phyloP scores from a whole-genome alignment of 1,284 basidiomycete species.

The Puccinia sorghi region DNA sequence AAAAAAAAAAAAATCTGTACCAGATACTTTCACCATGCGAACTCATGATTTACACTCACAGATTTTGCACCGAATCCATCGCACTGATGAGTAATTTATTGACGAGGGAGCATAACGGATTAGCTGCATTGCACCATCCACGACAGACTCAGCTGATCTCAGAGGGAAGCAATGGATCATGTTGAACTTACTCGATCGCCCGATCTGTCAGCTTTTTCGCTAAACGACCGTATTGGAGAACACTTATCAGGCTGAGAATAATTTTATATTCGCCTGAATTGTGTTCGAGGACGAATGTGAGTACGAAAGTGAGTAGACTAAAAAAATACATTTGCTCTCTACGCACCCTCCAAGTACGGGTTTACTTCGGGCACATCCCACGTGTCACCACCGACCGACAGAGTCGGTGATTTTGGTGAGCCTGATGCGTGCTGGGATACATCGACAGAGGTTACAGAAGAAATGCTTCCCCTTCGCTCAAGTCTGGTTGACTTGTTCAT shows the following conservation, averaged over 20 bases:
- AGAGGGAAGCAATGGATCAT: slow-evolving; percentile 65
- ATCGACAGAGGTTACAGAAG: slow-evolving; percentile 55
- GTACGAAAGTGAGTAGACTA: background rate
- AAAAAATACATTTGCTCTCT: slow-evolving; percentile 1
- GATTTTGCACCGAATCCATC: slow-evolving; percentile 50
- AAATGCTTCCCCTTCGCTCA: slow-evolving; percentile 61
- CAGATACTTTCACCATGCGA: background rate
- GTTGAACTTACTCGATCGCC: slow-evolving; percentile 74
- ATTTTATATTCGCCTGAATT: slow-evolving; percentile 87
- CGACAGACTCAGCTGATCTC: background rate
- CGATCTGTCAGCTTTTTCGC: slow-evolving; percentile 91
- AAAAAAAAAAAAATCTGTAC: background rate
- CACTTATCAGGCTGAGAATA: slow-evolving; percentile 88
- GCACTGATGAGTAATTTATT: slow-evolving; percentile 31
- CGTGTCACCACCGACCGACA: slow-evolving; percentile 39
- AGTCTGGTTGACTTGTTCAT: slow-evolving; percentile 52
- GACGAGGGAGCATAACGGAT: background rate
- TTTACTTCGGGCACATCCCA: slow-evolving; percentile 70
- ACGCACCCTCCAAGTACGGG: slow-evolving; percentile 77
- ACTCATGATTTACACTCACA: slow-evolving; percentile 19
- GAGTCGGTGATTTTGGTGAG: slow-evolving; percentile 60
- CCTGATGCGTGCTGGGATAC: slow-evolving; percentile 63
- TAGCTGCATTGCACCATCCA: background rate
- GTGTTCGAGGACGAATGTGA: slow-evolving; percentile 56
- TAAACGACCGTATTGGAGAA: slow-evolving; percentile 80